Base-by-base conservation (phyloP, 2,329 filamentous ascomycete genomes). In the Phaeosphaeria sp. region DNA sequence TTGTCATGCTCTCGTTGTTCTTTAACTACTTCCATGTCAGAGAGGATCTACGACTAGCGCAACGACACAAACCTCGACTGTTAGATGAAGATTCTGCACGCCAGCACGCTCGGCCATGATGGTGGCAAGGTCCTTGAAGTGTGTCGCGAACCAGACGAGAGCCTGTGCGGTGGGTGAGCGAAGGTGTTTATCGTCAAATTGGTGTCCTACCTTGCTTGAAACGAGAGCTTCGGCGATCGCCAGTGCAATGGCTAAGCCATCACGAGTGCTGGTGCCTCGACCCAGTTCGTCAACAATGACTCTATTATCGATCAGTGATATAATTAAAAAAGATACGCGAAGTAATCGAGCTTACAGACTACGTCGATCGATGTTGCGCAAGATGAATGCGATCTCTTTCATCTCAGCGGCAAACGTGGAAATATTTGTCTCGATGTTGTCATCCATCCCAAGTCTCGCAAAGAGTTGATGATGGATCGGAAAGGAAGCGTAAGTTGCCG, bases 381-480 rank as follows among this genome's bases (percentile, higher is more conserved):
- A 79, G 54, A 99, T 97, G 73, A 96, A 97, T 0, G 93, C 92
- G 80, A 94, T 96, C 69, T 98, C 95, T 43, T 92, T 86, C 95
- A 99, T 98, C 76, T 99, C 95, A 0, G 92, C 85, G 0, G 93
- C 92, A 72, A 98, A 99, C 0, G 92, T 97, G 0, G 94, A 98
- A 22, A 97, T 86, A 62, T 97, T 98, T 17, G 90, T 89, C 78
- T 97, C 92, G 21, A 96, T 90, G 60, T 85, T 92, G 75, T 98
- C 93, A 55, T 96, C 90, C 42, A 91, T 90, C 0, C 93, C 94
- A 9, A 97, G 84, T 2, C 95, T 86, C 0, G 95, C 92, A 75
- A 99, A 97, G 0, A 99, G 84, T 59, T 92, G 92, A 61, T 91
- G 87, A 0, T 91, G 83, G 18, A 98, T 87, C 0, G 93, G 87